A percentile compares a stretch with the other conserved stretches of the same genome.
Evolutionary conservation across 192 early-diverging fungal genomes (phyloP).

Genomic region (Podochytrium sp.): DNA sequence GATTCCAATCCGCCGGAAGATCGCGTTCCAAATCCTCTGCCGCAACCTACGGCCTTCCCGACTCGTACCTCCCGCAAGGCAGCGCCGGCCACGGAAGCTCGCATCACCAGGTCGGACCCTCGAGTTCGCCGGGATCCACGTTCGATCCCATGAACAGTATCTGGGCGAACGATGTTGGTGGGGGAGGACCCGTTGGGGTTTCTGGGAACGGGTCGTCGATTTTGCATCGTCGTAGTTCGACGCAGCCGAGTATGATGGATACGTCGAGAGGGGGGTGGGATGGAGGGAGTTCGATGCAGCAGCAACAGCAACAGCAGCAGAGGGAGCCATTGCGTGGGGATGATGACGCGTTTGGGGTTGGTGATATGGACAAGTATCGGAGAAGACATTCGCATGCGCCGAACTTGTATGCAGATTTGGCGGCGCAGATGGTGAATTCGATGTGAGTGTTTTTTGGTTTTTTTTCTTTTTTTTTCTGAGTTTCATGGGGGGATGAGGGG

Average conservation of each 20-base stretch:
- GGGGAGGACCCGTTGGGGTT: too few species aligned
- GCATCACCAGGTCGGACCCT: constrained; percentile 52
- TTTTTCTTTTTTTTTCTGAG: neutral
- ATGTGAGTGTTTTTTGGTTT: neutral
- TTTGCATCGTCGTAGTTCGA: constrained; percentile 61
- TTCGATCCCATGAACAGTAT: constrained; percentile 54
- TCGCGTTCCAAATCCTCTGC: constrained; percentile 36
- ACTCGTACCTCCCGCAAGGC: constrained; percentile 55
- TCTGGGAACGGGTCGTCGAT: too few species aligned
- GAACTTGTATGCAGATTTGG: constrained; percentile 45
- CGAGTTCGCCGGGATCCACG: constrained; percentile 36
- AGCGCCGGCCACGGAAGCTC: constrained; percentile 66
- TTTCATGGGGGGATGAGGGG: too few species aligned
- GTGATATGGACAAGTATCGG: constrained; percentile 53
- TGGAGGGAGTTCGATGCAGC: constrained; percentile 7
- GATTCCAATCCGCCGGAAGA: constrained; percentile 8
- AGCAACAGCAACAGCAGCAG: neutral
- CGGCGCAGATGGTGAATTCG: constrained; percentile 39
- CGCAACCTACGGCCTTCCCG: constrained; percentile 25
- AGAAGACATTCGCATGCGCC: constrained; percentile 64
- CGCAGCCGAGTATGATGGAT: constrained; percentile 47
- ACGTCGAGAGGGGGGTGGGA: constrained; percentile 47
- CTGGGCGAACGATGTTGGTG: constrained; percentile 47
- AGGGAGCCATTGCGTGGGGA: constrained; percentile 1
- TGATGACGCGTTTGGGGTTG: constrained; percentile 27